phyloP scores from a whole-genome alignment of 2,329 filamentous ascomycete genomes.

The Lecanosticta acicola region DNA sequence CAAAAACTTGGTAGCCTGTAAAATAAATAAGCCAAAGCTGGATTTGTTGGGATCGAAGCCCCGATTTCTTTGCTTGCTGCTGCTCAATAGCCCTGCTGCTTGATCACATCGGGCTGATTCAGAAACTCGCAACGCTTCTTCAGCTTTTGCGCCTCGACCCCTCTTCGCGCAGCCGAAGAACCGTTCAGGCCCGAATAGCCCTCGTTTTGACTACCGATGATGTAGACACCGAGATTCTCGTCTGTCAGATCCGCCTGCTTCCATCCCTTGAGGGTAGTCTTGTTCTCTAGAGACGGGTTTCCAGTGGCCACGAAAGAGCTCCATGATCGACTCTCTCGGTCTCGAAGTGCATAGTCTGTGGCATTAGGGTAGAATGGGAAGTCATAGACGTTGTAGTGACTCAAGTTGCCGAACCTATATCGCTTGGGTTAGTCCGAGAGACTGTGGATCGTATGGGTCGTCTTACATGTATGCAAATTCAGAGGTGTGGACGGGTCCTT shows the following conservation, averaged over 20 bases:
- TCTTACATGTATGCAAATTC: conserved; percentile 40
- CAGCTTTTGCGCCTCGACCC: conserved; percentile 37
- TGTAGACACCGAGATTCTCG: conserved; percentile 34
- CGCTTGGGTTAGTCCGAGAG: not conserved
- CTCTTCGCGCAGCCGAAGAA: conserved; percentile 23
- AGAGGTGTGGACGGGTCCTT: conserved; percentile 48
- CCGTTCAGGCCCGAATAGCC: conserved; percentile 41
- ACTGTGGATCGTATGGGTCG: too few relatives aligned
- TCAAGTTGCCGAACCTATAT: conserved; percentile 43
- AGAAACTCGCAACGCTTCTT: conserved; percentile 46
- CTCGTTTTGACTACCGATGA: conserved; percentile 43
- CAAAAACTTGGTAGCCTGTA: too few relatives aligned
- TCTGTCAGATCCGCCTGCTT: conserved; percentile 32
- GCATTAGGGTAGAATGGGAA: conserved; percentile 28
- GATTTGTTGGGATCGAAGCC: not conserved
- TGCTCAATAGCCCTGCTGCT: conserved; percentile 25
- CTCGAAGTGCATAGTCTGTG: conserved; percentile 39
- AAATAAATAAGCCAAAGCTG: too few relatives aligned
- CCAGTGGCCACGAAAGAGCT: conserved; percentile 43
- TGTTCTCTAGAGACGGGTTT: conserved; percentile 28
- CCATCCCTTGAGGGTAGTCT: conserved; percentile 42
- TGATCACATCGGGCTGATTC: conserved; percentile 42
- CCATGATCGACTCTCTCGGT: conserved; percentile 45
- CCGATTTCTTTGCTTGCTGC: not conserved
- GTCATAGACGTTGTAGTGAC: conserved; percentile 41